Evolutionary conservation across 176 grass and related monocot genomes (phyloP), one percentile per base, ranked within the genome.

Genomic region (Ensete glaucum): DNA sequence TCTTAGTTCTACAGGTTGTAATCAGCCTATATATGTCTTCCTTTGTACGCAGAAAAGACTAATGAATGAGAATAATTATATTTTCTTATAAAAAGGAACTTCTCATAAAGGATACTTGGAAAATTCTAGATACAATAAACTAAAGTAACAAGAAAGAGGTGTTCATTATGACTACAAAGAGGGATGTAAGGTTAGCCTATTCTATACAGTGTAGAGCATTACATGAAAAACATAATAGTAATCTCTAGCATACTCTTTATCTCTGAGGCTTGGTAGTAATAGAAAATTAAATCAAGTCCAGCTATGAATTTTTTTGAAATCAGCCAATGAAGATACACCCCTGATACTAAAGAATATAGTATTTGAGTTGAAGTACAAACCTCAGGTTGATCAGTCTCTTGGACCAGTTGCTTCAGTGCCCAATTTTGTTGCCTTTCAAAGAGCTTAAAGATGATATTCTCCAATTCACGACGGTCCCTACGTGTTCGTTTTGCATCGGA

Each of bases 371-470:
- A 17, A 76, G 66, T 12, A 81, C 72, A 80, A 77, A 96, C 93
- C 93, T 96, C 93, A 23, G 89, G 93, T 79, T 96, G 93, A 71
- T 96, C 93, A 2, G 93, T 96, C 84, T 92, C 93, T 84, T 86
- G 87, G 57, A 92, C 89, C 22, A 96, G 77, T n/a, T 91, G 87
- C 78, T 96, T 96, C 34, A 96, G 56, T 14, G 93, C 85, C 93
- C 93, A 96, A 73, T 96, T 92, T 24, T 89, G 87, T 79, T 96
- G 93, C 73, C 52, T 90, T 78, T 96, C 93, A 57, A 96, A 92
- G 63, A 96, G 89, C 79, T 92, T 96, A 79, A 96, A 96, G 68
- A 92, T 92, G 54, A 96, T 96, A 74, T 96, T 92, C 76, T 90
- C 89, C 81, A 96, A 78, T 62, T 96, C 93, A 11, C 81, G 78